Evolutionary conservation across 108 stramenopile genomes (phyloP).

Genomic region (Phaeodactylum tricornutum): DNA sequence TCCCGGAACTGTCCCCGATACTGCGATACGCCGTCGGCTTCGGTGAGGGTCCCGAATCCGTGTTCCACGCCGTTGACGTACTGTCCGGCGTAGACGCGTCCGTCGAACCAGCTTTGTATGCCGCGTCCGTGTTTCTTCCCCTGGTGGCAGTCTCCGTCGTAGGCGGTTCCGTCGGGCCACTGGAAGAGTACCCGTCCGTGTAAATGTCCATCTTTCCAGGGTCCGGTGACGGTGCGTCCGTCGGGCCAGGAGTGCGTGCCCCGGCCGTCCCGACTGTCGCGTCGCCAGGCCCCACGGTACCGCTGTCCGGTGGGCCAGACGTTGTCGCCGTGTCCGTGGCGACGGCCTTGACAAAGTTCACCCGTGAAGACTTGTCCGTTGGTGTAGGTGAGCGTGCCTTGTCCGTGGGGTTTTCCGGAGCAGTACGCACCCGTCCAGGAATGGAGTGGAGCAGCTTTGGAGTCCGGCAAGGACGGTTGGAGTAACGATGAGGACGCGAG

Average conservation of each 20-base stretch:
- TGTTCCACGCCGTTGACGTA: conserved; percentile 33
- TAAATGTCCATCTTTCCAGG: conserved; percentile 31
- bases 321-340: conserved; percentile 19
- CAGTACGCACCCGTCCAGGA: no score
- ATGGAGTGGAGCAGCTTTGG: no score
- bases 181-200: conserved; percentile 27
- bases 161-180: conserved; percentile 31
- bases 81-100: conserved; percentile 28
- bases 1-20: conserved; percentile 34
- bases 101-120: conserved; percentile 23
- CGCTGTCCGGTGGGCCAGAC: conserved; percentile 23
- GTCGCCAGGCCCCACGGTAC: conserved; percentile 35
- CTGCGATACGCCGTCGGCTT: conserved; percentile 20
- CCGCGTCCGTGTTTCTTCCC: conserved; percentile 44
- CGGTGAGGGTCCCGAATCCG: conserved; percentile 36
- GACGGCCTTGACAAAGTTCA: conserved; percentile 8
- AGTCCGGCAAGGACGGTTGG: no score
- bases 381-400: conserved; percentile 13
- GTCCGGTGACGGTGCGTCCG: conserved; percentile 26
- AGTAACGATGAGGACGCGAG: no score
- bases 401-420: no score
- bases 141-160: conserved; percentile 21
- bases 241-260: conserved; percentile 37
- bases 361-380: conserved; percentile 28
- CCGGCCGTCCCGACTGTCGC: conserved; percentile 24